These are phyloP conservation scores for Funneliformis geosporum DNA, from an alignment of 192 early-diverging fungal genomes.

Conservation along the genomic window DNA sequence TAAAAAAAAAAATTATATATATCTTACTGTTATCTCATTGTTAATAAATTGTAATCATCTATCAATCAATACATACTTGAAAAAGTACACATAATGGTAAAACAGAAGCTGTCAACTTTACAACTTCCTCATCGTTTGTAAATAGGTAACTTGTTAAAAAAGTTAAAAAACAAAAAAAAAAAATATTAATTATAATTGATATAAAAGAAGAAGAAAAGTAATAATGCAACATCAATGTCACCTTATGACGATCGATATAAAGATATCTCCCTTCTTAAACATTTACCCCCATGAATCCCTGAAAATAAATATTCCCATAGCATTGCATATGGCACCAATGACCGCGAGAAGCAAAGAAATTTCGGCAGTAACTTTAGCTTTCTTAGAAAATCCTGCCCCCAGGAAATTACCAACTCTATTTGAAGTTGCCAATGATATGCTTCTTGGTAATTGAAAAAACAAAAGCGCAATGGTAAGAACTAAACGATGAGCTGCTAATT, in stretches of 20 bases:
- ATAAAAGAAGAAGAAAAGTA: background rate
- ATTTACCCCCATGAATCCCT: conserved; percentile 62
- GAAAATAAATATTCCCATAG: conserved; percentile 49
- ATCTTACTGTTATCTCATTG: background rate
- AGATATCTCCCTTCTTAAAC: conserved; percentile 13
- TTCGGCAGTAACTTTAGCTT: conserved; percentile 56
- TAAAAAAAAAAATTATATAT: background rate
- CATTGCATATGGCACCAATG: conserved; percentile 56
- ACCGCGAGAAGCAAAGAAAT: conserved; percentile 53
- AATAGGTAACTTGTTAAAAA: conserved; percentile 50
- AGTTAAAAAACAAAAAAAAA: too few relatives aligned
- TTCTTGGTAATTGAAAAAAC: conserved; percentile 76
- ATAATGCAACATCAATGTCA: background rate
- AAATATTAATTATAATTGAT: background rate
- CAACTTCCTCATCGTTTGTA: conserved; percentile 68
- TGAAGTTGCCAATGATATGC: conserved; percentile 76
- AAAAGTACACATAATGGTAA: conserved; percentile 80
- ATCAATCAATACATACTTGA: conserved; percentile 44
- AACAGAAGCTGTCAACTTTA: conserved; percentile 67
- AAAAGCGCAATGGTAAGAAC: conserved; percentile 73
- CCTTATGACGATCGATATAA: background rate
- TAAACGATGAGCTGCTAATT: conserved; percentile 81
- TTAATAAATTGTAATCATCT: background rate
- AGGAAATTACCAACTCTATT: conserved; percentile 81
- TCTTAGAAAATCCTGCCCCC: conserved; percentile 52